Conservation (phyloP, 2,329 filamentous ascomycete genomes). For the Pseudocercospora musae region DNA sequence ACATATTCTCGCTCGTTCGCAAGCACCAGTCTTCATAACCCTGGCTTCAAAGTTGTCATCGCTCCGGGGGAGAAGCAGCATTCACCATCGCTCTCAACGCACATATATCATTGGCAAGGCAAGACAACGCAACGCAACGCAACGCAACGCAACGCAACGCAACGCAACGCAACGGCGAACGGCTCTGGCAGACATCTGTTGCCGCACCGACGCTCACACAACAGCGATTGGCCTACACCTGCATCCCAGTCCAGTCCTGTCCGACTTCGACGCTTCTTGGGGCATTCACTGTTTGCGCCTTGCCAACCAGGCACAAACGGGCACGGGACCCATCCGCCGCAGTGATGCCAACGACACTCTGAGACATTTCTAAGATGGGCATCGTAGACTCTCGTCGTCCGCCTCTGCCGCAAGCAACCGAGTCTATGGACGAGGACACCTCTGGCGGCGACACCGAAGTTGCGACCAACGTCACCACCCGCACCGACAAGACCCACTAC, state of each 20-base stretch:
- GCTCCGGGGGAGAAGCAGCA: no score
- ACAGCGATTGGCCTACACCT: slow-evolving; percentile 2
- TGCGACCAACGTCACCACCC: slow-evolving; percentile 65
- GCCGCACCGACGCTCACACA: neutral
- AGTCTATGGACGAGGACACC: slow-evolving; percentile 57
- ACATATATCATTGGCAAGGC: neutral
- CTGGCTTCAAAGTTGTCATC: slow-evolving; percentile 2
- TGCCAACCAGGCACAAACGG: neutral
- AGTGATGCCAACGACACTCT: slow-evolving; percentile 6
- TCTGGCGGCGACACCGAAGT: slow-evolving; percentile 50
- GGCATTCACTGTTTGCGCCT: slow-evolving; percentile 1
- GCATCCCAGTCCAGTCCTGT: neutral
- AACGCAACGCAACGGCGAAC: neutral
- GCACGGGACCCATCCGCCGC: neutral
- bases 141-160: no score
- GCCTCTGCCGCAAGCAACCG: slow-evolving; percentile 75
- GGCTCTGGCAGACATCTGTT: neutral
- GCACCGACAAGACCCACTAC: slow-evolving; percentile 69
- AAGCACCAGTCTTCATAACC: neutral
- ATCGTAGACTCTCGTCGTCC: slow-evolving; percentile 31
- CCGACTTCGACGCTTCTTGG: neutral
- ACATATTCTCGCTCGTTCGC: neutral
- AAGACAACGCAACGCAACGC: no score
- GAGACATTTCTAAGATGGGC: slow-evolving; percentile 19
- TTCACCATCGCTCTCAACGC: neutral